A percentile compares a stretch with the other conserved stretches of the same genome.
Evolutionary conservation across 2,329 filamentous ascomycete species (phyloP).

Genomic region (Penicillium rolfsii): DNA sequence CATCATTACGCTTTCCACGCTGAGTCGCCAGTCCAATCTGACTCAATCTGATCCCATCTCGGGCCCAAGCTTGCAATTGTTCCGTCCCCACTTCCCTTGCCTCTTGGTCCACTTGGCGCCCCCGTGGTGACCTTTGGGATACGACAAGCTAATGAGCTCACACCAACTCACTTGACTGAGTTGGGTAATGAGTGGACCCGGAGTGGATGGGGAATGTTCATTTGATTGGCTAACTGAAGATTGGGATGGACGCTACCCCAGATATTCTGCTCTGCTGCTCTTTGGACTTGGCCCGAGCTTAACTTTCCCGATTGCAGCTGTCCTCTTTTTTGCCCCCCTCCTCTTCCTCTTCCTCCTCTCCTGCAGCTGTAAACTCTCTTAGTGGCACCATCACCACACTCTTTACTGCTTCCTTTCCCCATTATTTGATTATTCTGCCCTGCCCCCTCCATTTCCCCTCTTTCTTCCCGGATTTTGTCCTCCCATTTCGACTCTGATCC

Average conservation of each 20-base stretch:
- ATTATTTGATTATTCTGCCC: background rate
- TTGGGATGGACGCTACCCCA: conserved; percentile 22
- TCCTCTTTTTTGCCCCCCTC: background rate
- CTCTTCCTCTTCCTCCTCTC: background rate
- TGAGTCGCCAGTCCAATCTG: background rate
- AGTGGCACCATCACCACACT: conserved; percentile 13
- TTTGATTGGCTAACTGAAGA: conserved; percentile 9
- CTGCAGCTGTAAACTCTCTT: background rate
- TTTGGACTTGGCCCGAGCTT: conserved; percentile 22
- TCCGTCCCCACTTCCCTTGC: conserved; percentile 6
- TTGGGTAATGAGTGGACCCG: background rate
- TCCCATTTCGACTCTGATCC: background rate
- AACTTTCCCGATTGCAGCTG: conserved; percentile 4
- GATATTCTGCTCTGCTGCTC: conserved; percentile 10
- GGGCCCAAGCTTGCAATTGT: background rate
- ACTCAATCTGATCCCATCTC: background rate
- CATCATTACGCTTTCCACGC: conserved; percentile 23
- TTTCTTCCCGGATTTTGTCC: conserved; percentile 5
- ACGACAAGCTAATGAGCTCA: conserved; percentile 11
- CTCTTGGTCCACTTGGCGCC: background rate
- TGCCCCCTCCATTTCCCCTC: background rate
- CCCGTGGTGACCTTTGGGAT: conserved; percentile 5
- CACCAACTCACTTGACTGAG: background rate
- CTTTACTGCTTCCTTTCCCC: background rate
- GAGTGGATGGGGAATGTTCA: background rate